These are phyloP conservation scores for Blastomyces emzantsi DNA, from an alignment of 2,329 filamentous ascomycete species.

Conservation along the genomic window DNA sequence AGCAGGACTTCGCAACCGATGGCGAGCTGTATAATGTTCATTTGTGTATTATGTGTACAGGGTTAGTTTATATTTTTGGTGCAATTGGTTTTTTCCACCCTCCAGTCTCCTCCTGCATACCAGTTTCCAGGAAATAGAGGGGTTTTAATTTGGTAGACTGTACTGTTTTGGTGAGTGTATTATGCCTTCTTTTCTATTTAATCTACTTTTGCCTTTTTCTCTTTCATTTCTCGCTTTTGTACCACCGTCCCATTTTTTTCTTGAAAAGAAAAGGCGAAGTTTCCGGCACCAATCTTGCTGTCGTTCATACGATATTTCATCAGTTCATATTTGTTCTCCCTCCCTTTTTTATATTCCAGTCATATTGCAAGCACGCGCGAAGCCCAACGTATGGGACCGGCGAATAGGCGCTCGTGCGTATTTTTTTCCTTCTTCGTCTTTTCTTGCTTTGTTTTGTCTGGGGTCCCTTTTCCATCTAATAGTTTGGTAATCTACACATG, in stretches of 20 bases:
- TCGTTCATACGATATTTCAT: background rate
- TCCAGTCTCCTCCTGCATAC: background rate
- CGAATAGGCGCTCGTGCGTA: background rate
- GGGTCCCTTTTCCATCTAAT: background rate
- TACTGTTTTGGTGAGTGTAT: background rate
- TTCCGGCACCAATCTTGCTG: background rate
- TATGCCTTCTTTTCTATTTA: background rate
- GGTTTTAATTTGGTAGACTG: background rate
- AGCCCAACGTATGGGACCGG: background rate
- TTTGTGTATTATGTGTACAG: background rate
- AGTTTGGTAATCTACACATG: background rate
- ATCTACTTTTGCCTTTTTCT: background rate
- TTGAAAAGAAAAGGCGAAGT: background rate
- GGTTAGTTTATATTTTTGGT: background rate
- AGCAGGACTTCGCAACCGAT: slow-evolving; percentile 66
- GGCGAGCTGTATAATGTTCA: slow-evolving; percentile 38
- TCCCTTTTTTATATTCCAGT: background rate
- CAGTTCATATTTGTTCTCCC: background rate
- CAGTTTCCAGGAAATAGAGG: background rate
- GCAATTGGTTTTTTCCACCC: background rate
- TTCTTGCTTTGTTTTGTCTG: background rate
- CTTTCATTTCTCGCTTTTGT: background rate
- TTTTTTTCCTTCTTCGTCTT: background rate
- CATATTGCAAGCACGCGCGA: background rate
- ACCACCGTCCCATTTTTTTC: background rate